A percentile compares a stretch with the other conserved stretches of the same genome.
phyloP scores from a whole-genome alignment of 2,329 filamentous ascomycete genomes.

The Colletotrichum sp. region DNA sequence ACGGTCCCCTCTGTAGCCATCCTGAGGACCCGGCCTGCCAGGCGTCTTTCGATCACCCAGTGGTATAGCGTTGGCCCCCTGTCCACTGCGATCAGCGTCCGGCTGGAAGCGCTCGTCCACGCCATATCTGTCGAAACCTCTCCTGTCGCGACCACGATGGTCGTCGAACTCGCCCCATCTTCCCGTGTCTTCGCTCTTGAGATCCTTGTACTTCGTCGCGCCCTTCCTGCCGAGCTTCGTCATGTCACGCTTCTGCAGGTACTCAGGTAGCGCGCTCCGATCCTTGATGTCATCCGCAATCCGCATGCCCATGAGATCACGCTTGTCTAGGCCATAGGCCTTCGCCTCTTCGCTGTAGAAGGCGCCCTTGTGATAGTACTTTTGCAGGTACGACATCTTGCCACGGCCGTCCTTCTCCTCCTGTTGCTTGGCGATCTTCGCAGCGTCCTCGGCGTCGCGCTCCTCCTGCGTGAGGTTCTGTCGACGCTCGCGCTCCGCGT shows the following conservation, averaged over 20 bases:
- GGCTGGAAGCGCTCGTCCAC: conserved; percentile 72
- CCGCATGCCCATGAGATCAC: conserved; percentile 84
- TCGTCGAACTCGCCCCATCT: conserved; percentile 75
- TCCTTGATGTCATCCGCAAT: conserved; percentile 86
- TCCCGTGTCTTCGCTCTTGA: conserved; percentile 90
- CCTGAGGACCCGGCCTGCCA: neutral
- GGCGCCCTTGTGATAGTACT: conserved; percentile 95
- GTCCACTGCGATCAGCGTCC: conserved; percentile 57
- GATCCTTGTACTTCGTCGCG: conserved; percentile 86
- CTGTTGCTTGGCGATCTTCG: conserved; percentile 76
- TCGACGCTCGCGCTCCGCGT: conserved; percentile 87
- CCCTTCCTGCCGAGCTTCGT: conserved; percentile 93
- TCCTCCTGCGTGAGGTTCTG: conserved; percentile 88
- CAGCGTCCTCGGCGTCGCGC: conserved; percentile 83
- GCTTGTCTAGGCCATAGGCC: conserved; percentile 75
- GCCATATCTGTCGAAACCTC: conserved; percentile 40
- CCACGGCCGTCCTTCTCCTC: conserved; percentile 80
- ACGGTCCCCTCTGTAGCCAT: conserved; percentile 31
- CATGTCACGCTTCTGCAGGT: conserved; percentile 92
- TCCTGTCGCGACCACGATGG: conserved; percentile 35
- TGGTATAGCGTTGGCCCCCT: conserved; percentile 74
- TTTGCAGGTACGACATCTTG: conserved; percentile 90
- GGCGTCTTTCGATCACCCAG: conserved; percentile 63
- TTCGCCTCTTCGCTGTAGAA: conserved; percentile 88
- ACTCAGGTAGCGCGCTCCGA: conserved; percentile 84